These are phyloP conservation scores for Erythrophleum ivorense DNA, from an alignment of 331 rosid species.

Conservation along the genomic window DNA sequence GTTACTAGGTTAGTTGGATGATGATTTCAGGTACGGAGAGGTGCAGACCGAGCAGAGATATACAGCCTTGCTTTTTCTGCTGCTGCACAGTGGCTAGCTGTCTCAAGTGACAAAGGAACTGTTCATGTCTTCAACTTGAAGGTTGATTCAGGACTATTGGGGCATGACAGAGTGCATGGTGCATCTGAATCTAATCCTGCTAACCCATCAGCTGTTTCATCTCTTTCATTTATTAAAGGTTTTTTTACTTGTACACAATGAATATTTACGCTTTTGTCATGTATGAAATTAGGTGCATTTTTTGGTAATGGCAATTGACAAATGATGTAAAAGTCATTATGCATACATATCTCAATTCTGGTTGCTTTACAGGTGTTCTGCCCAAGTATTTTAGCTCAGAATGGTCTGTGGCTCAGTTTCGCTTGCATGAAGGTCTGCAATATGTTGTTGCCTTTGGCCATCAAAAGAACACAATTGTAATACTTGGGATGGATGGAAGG, in stretches of 20 bases:
- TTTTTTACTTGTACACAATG: constrained; percentile 26
- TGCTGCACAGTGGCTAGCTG: constrained; percentile 82
- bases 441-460: constrained; percentile 80
- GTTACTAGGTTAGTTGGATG: constrained; percentile 21
- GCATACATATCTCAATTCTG: constrained; percentile 10
- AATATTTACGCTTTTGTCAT: background rate
- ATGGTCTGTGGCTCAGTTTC: constrained; percentile 89
- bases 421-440: constrained; percentile 70
- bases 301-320: no score
- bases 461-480: constrained; percentile 68
- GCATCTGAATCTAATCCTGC: constrained; percentile 54
- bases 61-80: constrained; percentile 85
- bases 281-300: constrained; percentile 22
- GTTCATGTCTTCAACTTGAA: constrained; percentile 77
- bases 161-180: constrained; percentile 47
- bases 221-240: constrained; percentile 83
- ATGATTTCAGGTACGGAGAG: constrained; percentile 72
- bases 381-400: constrained; percentile 86
- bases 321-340: background rate
- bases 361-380: constrained; percentile 61
- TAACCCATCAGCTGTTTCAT: constrained; percentile 47
- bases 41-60: constrained; percentile 82
- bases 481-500: constrained; percentile 95
- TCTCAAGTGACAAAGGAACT: constrained; percentile 85
- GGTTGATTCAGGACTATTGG: constrained; percentile 67